A percentile compares a stretch with the other conserved stretches of the same genome.
Conservation (phyloP, 73 alveolate genomes). For the Symbiodinium natans region DNA sequence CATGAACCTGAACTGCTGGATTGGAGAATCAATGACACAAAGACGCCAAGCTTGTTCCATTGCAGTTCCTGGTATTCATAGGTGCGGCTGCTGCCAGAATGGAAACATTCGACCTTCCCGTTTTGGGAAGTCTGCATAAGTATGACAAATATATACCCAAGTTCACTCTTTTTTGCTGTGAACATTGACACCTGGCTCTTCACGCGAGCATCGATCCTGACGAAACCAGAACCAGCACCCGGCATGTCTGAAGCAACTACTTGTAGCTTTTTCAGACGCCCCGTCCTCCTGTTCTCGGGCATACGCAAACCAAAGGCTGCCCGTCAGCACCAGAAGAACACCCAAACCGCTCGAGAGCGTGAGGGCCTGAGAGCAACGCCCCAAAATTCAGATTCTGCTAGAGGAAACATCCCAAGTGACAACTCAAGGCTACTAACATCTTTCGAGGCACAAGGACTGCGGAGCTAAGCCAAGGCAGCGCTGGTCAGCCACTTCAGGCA, state of each 20-base stretch:
- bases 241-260: too few species aligned
- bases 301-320: slow-evolving; percentile 11
- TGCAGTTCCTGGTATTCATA: too few species aligned
- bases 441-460: neutral
- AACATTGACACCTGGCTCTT: neutral
- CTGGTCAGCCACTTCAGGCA: neutral
- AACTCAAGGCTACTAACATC: neutral
- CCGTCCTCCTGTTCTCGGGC: neutral
- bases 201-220: neutral
- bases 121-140: neutral
- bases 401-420: neutral
- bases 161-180: neutral
- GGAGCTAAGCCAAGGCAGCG: neutral
- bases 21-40: too few species aligned
- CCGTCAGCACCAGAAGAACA: slow-evolving; percentile 17
- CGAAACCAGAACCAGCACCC: neutral
- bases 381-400: neutral
- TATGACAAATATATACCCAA: neutral
- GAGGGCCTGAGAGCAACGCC: neutral
- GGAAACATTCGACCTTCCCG: neutral
- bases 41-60: too few species aligned
- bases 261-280: neutral
- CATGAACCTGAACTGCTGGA: too few species aligned
- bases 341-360: neutral
- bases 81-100: too few species aligned